A percentile compares a stretch with the other conserved stretches of the same genome.
Conservation (phyloP, 345 rosid genomes). For the Orychophragmus violaceus region DNA sequence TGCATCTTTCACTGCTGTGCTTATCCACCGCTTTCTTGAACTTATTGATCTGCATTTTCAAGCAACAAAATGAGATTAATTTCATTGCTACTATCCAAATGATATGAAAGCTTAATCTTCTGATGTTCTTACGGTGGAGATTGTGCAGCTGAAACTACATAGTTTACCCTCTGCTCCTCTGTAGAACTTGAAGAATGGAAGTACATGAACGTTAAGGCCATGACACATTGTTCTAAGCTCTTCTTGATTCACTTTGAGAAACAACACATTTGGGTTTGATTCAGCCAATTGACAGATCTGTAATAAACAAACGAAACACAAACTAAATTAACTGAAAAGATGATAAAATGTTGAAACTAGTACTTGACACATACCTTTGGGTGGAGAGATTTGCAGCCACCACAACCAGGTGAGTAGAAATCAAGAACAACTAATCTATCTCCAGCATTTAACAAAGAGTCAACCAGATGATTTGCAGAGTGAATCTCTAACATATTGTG, state of each 20-base stretch:
- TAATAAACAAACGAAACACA: neutral
- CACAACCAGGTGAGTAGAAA: slow-evolving; percentile 81
- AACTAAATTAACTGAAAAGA: neutral
- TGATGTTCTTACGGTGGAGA: slow-evolving; percentile 42
- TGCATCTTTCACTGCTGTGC: slow-evolving; percentile 38
- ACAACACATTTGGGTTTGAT: slow-evolving; percentile 47
- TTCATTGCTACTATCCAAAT: neutral
- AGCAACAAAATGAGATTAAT: neutral
- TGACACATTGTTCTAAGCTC: slow-evolving; percentile 57
- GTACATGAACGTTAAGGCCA: slow-evolving; percentile 55
- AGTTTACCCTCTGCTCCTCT: slow-evolving; percentile 65
- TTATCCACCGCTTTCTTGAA: slow-evolving; percentile 60
- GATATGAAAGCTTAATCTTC: neutral
- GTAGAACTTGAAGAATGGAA: slow-evolving; percentile 75
- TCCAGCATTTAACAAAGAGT: slow-evolving; percentile 46
- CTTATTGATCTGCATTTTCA: slow-evolving; percentile 49
- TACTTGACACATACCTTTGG: slow-evolving; percentile 46
- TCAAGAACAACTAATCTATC: slow-evolving; percentile 56
- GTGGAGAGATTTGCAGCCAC: slow-evolving; percentile 81
- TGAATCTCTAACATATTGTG: slow-evolving; percentile 63
- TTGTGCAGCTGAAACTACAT: slow-evolving; percentile 76
- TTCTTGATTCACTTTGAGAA: slow-evolving; percentile 70
- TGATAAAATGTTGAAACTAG: neutral
- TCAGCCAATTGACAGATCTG: slow-evolving; percentile 83
- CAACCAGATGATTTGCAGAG: slow-evolving; percentile 59